Conservation (phyloP, 352 stramenopile genomes). For the Phytophthora colocasiae region DNA sequence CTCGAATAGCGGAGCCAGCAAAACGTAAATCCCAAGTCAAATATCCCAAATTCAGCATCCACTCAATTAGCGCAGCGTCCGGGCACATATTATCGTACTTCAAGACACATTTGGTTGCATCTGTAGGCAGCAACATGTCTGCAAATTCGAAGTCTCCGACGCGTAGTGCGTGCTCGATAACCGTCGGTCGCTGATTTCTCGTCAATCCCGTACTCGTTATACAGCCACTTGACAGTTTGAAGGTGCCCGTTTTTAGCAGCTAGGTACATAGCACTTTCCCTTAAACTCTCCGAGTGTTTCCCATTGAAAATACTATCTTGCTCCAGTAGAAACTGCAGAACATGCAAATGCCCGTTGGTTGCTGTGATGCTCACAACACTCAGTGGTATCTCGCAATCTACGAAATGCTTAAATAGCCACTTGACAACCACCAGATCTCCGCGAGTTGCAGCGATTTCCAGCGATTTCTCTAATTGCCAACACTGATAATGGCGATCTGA, state of each 20-base stretch:
- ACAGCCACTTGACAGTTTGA: background rate
- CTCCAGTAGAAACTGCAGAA: conserved; percentile 6
- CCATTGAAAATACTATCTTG: background rate
- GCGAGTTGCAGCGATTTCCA: conserved; percentile 1
- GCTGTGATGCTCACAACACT: background rate
- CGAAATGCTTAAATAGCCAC: conserved; percentile 12
- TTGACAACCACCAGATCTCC: conserved; percentile 8
- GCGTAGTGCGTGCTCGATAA: background rate
- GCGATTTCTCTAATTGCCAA: conserved; percentile 6
- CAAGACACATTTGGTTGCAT: conserved; percentile 7
- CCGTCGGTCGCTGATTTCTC: background rate
- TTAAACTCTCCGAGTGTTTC: conserved; percentile 3
- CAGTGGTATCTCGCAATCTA: background rate
- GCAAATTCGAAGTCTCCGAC: conserved; percentile 3
- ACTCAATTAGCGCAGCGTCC: conserved; percentile 9
- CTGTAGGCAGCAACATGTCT: background rate
- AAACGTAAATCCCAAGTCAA: background rate
- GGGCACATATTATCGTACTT: background rate
- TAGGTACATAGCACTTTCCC: background rate
- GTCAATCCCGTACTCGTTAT: background rate
- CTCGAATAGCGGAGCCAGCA: conserved; percentile 9
- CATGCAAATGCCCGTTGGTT: background rate
- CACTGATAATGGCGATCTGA: conserved; percentile 4
- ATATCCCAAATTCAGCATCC: conserved; percentile 21
- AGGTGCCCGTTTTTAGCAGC: conserved; percentile 1